Base-by-base conservation (phyloP, 257 asterid genomes). In the Gentiana macrophylla region DNA sequence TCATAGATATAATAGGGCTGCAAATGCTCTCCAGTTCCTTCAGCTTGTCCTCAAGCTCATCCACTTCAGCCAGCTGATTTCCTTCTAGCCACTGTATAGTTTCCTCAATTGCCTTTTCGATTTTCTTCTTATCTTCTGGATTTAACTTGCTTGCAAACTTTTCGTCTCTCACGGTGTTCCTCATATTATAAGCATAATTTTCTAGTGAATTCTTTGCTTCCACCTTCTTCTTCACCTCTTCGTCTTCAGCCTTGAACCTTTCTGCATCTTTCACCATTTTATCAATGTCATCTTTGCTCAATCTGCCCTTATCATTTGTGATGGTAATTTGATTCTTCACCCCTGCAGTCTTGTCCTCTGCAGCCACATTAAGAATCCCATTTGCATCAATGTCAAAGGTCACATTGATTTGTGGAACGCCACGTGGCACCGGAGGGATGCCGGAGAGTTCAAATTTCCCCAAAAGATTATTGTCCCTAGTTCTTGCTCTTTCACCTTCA, bases 21-120 rank as follows among this genome's bases (percentile, higher is more conserved):
- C 62, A 64, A n/a, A 69, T 59, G 34, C 49, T 62, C 53, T 68
- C 73, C 57, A 68, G 32, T 13, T 68, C 69, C 52, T 62, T 62
- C 68, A 68, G 45, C 38, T 68, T 62, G 32, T 68, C 73, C 12
- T 57, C 74, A 52, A 48, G 57, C 8, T 62, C 62, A 7, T 36
- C 46, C 50, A 53, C 63, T 9, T 59, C 66, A 35, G 59, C 70
- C 6, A 34, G 41, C 60, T 59, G 63, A 35, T 64, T 63, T 49
- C 64, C 74, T 9, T 45, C 67, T 50, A 64, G 32, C 70, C 74
- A 64, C 36, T 60, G 67, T 0, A 35, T 43, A 37, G 64, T 52
- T 43, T 70, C 70, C 51, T 70, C 59, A 35, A 69, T 36, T 11
- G 63, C 60, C 3, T 12, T 53, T 66, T 69, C 70, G 2, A 63